A percentile compares a stretch with the other conserved stretches of the same genome.
Evolutionary conservation across 176 grass and related monocot genomes (phyloP).

Genomic region (Oryza australiensis): DNA sequence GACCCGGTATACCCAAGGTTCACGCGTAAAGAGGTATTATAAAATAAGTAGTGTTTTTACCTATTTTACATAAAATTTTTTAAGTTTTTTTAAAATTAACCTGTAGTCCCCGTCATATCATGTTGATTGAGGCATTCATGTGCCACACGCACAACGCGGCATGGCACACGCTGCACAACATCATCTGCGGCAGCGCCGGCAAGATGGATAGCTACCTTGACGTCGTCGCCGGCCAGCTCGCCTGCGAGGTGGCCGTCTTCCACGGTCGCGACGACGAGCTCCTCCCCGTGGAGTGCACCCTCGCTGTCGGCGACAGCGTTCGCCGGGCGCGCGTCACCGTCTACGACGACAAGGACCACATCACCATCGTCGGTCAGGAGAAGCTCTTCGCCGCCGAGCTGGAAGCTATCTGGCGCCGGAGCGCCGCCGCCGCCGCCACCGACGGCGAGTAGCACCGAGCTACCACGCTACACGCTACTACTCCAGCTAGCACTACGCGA

Average conservation of each 20-base stretch:
- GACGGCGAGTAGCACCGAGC: slow-evolving; percentile 4
- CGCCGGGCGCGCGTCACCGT: slow-evolving; percentile 70
- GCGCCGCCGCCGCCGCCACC: slow-evolving; percentile 11
- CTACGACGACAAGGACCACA: slow-evolving; percentile 76
- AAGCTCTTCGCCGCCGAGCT: slow-evolving; percentile 78
- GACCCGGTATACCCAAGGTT: too few species aligned
- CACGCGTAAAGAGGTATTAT: too few species aligned
- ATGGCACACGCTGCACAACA: slow-evolving; percentile 99
- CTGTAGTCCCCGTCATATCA: too few species aligned
- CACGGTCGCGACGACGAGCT: slow-evolving; percentile 92
- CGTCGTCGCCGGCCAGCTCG: slow-evolving; percentile 40
- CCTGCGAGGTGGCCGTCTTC: slow-evolving; percentile 71
- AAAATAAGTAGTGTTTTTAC: too few species aligned
- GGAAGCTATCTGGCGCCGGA: slow-evolving; percentile 71
- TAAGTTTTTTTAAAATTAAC: too few species aligned
- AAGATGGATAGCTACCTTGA: slow-evolving; percentile 78
- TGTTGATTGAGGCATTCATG: slow-evolving; percentile 91
- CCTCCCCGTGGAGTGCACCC: slow-evolving; percentile 68
- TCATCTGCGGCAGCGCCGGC: slow-evolving; percentile 72
- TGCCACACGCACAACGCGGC: slow-evolving; percentile 97
- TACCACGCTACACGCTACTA: too few species aligned
- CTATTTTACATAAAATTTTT: too few species aligned
- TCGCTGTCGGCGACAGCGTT: slow-evolving; percentile 53
- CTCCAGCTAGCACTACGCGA: not conserved
- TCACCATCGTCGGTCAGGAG: slow-evolving; percentile 89